Conservation (phyloP, 2,329 filamentous ascomycete species). For the Paracoccidioides lutzii region DNA sequence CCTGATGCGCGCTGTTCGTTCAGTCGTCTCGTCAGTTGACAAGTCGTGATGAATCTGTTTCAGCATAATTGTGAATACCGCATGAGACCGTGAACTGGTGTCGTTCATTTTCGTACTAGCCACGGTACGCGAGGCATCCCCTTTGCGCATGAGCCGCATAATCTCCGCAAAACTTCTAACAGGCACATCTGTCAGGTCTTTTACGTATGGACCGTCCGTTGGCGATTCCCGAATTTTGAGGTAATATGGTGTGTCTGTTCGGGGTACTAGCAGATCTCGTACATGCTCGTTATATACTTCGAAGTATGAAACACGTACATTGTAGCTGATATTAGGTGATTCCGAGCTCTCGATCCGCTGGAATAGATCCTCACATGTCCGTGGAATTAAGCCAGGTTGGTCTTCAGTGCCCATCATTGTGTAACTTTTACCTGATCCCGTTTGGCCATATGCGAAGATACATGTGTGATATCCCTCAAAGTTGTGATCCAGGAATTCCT, state of each 20-base stretch:
- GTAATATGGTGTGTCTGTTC: constrained; percentile 71
- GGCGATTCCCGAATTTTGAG: constrained; percentile 95
- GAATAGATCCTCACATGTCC: constrained; percentile 92
- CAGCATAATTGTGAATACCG: constrained; percentile 94
- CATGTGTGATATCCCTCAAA: constrained; percentile 99
- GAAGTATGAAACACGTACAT: constrained; percentile 94
- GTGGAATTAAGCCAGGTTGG: constrained; percentile 80
- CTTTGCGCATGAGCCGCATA: constrained; percentile 76
- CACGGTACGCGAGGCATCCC: constrained; percentile 74
- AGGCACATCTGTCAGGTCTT: constrained; percentile 86
- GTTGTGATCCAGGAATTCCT: constrained; percentile 97
- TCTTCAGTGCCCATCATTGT: constrained; percentile 89
- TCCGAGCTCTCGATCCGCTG: constrained; percentile 78
- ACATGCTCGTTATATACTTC: constrained; percentile 99
- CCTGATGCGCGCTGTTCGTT: constrained; percentile 83
- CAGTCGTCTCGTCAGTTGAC: constrained; percentile 93
- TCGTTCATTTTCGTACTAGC: constrained; percentile 99
- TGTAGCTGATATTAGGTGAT: constrained; percentile 86
- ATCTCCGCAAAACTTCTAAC: constrained; percentile 81
- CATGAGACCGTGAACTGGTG: constrained; percentile 88
- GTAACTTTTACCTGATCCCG: constrained; percentile 93
- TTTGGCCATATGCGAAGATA: constrained; percentile 97
- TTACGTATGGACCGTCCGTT: constrained; percentile 89
- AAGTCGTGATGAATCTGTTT: constrained; percentile 98
- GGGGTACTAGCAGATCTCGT: constrained; percentile 74